These are phyloP conservation scores for Leptographium procerum DNA, from an alignment of 2,329 filamentous ascomycete species.

Conservation along the genomic window DNA sequence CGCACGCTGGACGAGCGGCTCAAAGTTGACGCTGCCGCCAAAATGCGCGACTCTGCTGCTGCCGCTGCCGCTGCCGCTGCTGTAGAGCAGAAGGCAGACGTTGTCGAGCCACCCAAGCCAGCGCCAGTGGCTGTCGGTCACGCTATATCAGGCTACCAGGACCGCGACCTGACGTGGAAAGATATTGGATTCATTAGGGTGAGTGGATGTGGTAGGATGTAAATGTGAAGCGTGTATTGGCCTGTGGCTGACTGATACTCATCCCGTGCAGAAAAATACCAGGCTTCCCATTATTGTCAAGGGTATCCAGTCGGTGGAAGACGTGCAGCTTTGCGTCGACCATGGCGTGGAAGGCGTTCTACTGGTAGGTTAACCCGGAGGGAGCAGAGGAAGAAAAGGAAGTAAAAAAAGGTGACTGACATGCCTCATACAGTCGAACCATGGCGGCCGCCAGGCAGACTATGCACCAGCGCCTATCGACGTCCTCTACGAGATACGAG, in stretches of 20 bases:
- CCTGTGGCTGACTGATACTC: neutral
- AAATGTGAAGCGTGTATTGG: neutral
- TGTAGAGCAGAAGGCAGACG: neutral
- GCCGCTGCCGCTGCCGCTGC: too few species aligned
- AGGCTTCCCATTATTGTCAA: conserved; percentile 45
- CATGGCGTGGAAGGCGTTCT: conserved; percentile 47
- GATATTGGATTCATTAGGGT: conserved; percentile 49
- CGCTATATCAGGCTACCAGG: conserved; percentile 32
- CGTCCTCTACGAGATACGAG: conserved; percentile 29
- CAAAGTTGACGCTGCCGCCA: neutral
- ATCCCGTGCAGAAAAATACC: conserved; percentile 15
- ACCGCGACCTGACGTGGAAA: conserved; percentile 39
- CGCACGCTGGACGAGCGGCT: conserved; percentile 14
- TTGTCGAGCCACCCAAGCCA: neutral
- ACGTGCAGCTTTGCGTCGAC: conserved; percentile 41
- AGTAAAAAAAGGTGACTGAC: neutral
- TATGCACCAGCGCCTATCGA: conserved; percentile 34
- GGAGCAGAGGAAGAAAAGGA: neutral
- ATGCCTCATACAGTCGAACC: conserved; percentile 15
- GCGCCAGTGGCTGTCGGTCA: neutral
- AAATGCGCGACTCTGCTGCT: neutral
- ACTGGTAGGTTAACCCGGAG: conserved; percentile 23
- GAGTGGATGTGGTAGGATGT: conserved; percentile 4
- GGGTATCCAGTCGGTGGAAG: conserved; percentile 43
- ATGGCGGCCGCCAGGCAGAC: conserved; percentile 37